Base-by-base conservation (phyloP, 257 asterid species). In the Cordia subcordata region DNA sequence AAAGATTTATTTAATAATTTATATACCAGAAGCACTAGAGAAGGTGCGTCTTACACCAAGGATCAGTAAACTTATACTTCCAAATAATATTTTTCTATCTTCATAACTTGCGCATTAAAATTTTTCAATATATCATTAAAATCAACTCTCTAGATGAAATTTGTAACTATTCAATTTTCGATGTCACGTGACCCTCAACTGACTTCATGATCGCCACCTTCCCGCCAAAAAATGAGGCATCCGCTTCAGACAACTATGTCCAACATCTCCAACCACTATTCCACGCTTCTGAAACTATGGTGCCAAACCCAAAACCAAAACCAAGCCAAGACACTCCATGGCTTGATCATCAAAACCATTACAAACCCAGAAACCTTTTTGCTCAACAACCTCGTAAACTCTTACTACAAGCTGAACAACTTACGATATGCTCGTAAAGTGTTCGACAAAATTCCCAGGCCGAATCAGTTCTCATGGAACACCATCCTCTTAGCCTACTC, bases 401-500 rank as follows among this genome's bases (percentile, higher is more conserved):
- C 81, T 0, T 90, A 85, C 35, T 13, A 53, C 32, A 87, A 90
- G 69, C 75, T 87, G 53, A 39, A 58, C 52, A 53, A 65, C 39
- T 17, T 68, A 2, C 44, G 0, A 0, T 81, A 81, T 68, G 96
- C 96, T 27, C 87, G 82, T 73, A 67, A 75, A 0, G 79, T 85
- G 95, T 90, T 87, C 52, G 95, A 87, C 61, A 49, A 74, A 80
- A 85, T 80, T 78, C 85, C 72, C 55, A 74, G 57, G 2, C 91
- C 82, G 59, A 87, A 85, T 49, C 77, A 65, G 53, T 87, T 78
- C 63, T 87, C 95, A 5, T 87, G 98, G 98, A 90, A 90, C 82
- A 77, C 86, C 32, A 68, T 87, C 60, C 87, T 90, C 57, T 82
- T 88, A 0, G 83, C 79, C 50, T 87, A 85, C 69, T 83, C 96